Evolutionary conservation across 2,329 filamentous ascomycete species (phyloP), one percentile per base, ranked within the genome.

Genomic region (Xylogone sp.): DNA sequence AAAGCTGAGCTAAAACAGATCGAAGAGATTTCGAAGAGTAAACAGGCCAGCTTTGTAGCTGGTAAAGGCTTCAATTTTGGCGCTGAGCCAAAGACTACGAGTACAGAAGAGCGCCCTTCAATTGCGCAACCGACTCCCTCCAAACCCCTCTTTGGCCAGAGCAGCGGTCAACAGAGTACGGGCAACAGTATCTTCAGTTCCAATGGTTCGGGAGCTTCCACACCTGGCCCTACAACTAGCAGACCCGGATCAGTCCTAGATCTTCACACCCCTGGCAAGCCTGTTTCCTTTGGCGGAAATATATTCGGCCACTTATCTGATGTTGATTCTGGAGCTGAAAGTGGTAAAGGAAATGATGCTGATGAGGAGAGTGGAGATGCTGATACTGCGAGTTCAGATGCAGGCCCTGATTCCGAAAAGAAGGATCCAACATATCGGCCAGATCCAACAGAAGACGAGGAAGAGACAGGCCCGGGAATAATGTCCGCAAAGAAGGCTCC

Each of bases 301-400:
- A 82, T 83, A 46, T 86, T 86, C 60, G 76, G 75, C 21, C 78
- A 84, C 57, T 71, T 84, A 7, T 83, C 81, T 1, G 79, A 81
- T 59, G 71, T 69, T 27, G 80, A 78, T 57, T 79, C 77, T 13
- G 70, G 74, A 42, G 79, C 78, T 64, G 79, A 75, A 47, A 82
- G 79, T 55, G 75, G 75, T 1, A 70, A 73, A 31, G 73, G 73
- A 52, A 68, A 73, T 42, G 54, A 55, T 21, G 72, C 64, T 3
- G 69, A 74, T 53, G 70, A 66, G 18, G 73, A 71, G 12, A 65
- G 64, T 42, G 62, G 24, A 5, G n/a, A 66, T 3, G 75, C 71
- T 19, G 70, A 69, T 42, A 72, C 75, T 51, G 72, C 73, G 50
- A 68, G 66, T 54, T 74, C 70, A 49, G 71, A 75, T 31, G 74